Evolutionary conservation across 108 stramenopile species (phyloP).

Genomic region (Nannochloropsis gaditana): DNA sequence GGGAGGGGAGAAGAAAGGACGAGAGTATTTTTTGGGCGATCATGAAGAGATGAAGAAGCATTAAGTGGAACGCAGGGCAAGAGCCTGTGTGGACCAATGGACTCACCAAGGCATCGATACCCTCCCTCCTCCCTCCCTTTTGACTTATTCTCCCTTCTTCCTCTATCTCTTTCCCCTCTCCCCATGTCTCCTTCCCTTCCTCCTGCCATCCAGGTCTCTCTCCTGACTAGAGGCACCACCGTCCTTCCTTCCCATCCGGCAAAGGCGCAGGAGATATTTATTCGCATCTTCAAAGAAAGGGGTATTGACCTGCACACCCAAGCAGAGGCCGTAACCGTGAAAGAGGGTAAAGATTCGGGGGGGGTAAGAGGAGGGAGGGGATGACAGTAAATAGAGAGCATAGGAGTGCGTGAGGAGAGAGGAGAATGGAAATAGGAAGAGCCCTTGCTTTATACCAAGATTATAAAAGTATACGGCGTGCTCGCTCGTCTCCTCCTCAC

Average conservation of each 20-base stretch:
- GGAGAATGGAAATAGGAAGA: neutral
- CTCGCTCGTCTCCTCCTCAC: neutral
- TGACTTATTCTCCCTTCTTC: no score
- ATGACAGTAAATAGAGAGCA: neutral
- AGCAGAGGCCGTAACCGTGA: constrained; percentile 48
- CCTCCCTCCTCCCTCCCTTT: neutral
- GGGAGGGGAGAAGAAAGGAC: neutral
- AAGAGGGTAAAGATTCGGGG: neutral
- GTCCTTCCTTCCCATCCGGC: constrained; percentile 30
- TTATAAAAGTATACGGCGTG: neutral
- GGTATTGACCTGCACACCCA: constrained; percentile 28
- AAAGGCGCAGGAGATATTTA: constrained; percentile 52
- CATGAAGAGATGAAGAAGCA: no score
- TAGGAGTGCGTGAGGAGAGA: neutral
- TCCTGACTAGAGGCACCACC: constrained; percentile 50
- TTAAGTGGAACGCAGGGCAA: no score
- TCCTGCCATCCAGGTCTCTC: neutral
- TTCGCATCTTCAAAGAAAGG: constrained; percentile 55
- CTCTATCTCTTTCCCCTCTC: neutral
- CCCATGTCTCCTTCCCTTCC: neutral
- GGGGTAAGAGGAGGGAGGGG: neutral
- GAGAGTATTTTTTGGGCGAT: no score
- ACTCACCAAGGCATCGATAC: neutral
- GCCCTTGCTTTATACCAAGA: neutral
- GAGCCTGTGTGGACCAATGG: no score